A percentile compares a stretch with the other conserved stretches of the same genome.
Evolutionary conservation across 2,329 filamentous ascomycete genomes (phyloP).

Genomic region (Venturia nashicola): DNA sequence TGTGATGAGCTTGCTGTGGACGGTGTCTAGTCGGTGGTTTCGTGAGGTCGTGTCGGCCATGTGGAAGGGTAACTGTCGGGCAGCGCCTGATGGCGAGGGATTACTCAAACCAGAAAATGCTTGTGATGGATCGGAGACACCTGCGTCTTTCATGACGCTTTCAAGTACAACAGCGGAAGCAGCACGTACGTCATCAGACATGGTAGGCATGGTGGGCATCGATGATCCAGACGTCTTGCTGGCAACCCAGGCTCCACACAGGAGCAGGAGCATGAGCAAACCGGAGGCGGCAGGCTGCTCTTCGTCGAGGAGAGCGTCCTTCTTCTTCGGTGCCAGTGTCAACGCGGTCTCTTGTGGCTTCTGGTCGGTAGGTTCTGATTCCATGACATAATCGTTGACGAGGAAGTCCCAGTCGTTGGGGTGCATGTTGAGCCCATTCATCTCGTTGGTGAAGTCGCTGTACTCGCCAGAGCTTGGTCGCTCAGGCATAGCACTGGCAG

Average conservation of each 20-base stretch:
- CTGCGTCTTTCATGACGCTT: slow-evolving; percentile 71
- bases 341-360: slow-evolving; percentile 14
- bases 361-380: slow-evolving; percentile 36
- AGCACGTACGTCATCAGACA: slow-evolving; percentile 69
- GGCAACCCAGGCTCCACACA: slow-evolving; percentile 90
- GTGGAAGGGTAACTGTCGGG: not conserved
- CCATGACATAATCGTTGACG: slow-evolving; percentile 66
- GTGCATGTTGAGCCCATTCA: slow-evolving; percentile 75
- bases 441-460: slow-evolving; percentile 61
- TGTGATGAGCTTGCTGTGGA: slow-evolving; percentile 33
- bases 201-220: slow-evolving; percentile 49
- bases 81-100: slow-evolving; percentile 14
- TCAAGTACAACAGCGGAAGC: slow-evolving; percentile 67
- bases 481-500: slow-evolving; percentile 35
- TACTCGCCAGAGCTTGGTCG: slow-evolving; percentile 50
- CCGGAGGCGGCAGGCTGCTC: slow-evolving; percentile 61
- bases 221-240: slow-evolving; percentile 67
- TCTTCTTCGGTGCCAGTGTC: slow-evolving; percentile 29
- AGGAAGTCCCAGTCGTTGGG: slow-evolving; percentile 67
- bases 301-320: slow-evolving; percentile 23
- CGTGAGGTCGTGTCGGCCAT: slow-evolving; percentile 4
- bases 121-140: slow-evolving; percentile 40
- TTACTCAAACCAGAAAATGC: slow-evolving; percentile 25
- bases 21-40: slow-evolving; percentile 22
- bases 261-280: slow-evolving; percentile 85